Evolutionary conservation across 2,329 filamentous ascomycete genomes (phyloP).

Genomic region (Cyphellophora attinorum): DNA sequence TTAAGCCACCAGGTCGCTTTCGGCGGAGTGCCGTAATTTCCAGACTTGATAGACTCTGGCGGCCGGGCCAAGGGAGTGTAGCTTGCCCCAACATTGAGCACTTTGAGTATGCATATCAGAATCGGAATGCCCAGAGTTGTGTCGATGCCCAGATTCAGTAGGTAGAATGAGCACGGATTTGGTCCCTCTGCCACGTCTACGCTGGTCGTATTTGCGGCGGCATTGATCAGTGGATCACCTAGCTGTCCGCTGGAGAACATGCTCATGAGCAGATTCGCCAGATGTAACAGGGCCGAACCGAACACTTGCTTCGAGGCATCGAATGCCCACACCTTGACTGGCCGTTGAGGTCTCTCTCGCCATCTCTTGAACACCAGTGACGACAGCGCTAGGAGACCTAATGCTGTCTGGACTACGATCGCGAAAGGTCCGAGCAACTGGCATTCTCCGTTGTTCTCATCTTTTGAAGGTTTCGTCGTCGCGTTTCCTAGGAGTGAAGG

Average conservation of each 20-base stretch:
- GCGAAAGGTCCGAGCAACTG: slow-evolving; percentile 83
- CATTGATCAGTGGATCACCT: slow-evolving; percentile 25
- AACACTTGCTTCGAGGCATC: slow-evolving; percentile 97
- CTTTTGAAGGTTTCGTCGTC: slow-evolving; percentile 15
- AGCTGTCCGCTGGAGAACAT: slow-evolving; percentile 88
- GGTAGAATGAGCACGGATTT: slow-evolving; percentile 94
- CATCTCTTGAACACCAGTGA: slow-evolving; percentile 89
- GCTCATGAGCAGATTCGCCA: slow-evolving; percentile 91
- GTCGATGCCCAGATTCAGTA: slow-evolving; percentile 89
- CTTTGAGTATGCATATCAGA: slow-evolving; percentile 73
- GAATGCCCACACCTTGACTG: slow-evolving; percentile 95
- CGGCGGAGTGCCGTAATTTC: slow-evolving; percentile 81
- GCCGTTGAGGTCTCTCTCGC: slow-evolving; percentile 82
- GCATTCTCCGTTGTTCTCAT: slow-evolving; percentile 62
- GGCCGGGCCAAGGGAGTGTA: slow-evolving; percentile 73
- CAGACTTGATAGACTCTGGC: slow-evolving; percentile 79
- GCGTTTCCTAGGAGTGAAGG: slow-evolving; percentile 13
- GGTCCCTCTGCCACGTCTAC: slow-evolving; percentile 38
- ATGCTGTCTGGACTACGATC: slow-evolving; percentile 75
- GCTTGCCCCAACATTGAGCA: slow-evolving; percentile 62
- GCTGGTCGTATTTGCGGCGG: slow-evolving; percentile 20
- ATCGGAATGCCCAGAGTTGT: slow-evolving; percentile 95
- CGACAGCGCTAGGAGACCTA: slow-evolving; percentile 72
- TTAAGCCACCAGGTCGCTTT: slow-evolving; percentile 87
- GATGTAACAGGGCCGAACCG: slow-evolving; percentile 80